Evolutionary conservation across 176 grass and related monocot genomes (phyloP), one percentile per base, ranked within the genome.

Genomic region (Elaeis guineensis): DNA sequence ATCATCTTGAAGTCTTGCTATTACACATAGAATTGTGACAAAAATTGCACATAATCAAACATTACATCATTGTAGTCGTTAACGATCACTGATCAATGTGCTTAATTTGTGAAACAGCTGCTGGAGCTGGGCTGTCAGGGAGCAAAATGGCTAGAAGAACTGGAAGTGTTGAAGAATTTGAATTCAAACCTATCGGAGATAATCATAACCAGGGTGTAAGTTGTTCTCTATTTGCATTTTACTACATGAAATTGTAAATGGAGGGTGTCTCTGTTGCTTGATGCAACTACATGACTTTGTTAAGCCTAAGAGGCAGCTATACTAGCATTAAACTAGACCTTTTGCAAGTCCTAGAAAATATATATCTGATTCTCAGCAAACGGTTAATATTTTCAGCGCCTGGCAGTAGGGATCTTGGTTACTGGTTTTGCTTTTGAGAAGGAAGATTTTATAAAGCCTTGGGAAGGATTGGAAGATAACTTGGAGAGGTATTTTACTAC

Each of bases 151-250:
- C 93, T 58, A 84, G 52, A 67, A 79, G 93, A 79, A 98, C 86
- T 6, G 87, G 87, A 51, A 51, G 59, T 74, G 62, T 98, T 57
- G 85, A 72, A 82, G 93, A 98, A 89, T 98, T 98, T 70, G 84
- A 98, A 71, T 81, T 98, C 64, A 91, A 98, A 69, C 55, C 79
- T 17, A 83, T 92, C 18, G 87, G 87, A 14, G 79, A 83, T 48
- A 98, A 92, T 25, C 93, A 98, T 85, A 86, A 62, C 79, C 87
- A 92, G 84, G 93, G 87, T 71, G 93, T 98, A 82, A 83, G 93
- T 98, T 72, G 61, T 75, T 57, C 54, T 21, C 55, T 44, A 39
- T 21, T 49, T 62, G 58, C 49, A 55, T 57, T 67, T 53, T 55
- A 16, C 18, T 11, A 44, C 29, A 6, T 57, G 1, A 30, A 48